Percentiles rank a stretch among this genome's conserved stretches.
These are phyloP conservation scores for Dactylis glomerata DNA, from an alignment of 176 grass and related monocot genomes.

Conservation along the genomic window DNA sequence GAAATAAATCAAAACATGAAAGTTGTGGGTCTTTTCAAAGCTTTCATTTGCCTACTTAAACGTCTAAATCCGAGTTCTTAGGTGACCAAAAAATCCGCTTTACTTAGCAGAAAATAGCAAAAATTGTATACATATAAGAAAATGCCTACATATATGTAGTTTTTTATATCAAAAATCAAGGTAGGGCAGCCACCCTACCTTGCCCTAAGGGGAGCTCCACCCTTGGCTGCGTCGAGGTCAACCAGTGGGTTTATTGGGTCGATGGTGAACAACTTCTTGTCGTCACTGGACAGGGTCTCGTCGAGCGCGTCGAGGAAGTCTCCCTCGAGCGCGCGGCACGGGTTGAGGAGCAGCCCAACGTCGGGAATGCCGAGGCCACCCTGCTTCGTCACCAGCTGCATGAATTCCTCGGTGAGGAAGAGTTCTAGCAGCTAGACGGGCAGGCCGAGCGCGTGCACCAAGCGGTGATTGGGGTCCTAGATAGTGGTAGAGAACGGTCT, in stretches of 20 bases:
- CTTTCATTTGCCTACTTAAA: no score
- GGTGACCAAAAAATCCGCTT: no score
- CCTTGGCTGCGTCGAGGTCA: neutral
- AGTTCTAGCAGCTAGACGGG: neutral
- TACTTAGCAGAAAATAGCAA: no score
- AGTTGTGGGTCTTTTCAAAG: no score
- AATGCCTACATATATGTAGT: no score
- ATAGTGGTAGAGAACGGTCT: no score
- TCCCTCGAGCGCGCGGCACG: slow-evolving; percentile 25
- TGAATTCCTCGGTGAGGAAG: slow-evolving; percentile 16
- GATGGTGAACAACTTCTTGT: slow-evolving; percentile 21
- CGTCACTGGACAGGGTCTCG: neutral
- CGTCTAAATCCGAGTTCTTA: no score
- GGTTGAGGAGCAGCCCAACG: slow-evolving; percentile 28
- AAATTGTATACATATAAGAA: no score
- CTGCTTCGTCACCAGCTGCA: neutral
- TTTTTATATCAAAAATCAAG: no score
- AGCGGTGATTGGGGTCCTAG: neutral
- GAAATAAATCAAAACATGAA: no score
- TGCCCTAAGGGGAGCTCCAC: no score
- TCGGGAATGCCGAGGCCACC: neutral
- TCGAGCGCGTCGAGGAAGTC: slow-evolving; percentile 16
- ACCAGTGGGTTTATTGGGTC: slow-evolving; percentile 31
- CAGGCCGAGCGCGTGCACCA: neutral
- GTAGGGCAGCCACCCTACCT: no score